Evolutionary conservation across 169 alveolate species (phyloP).

Genomic region (Eimeria sp.): DNA sequence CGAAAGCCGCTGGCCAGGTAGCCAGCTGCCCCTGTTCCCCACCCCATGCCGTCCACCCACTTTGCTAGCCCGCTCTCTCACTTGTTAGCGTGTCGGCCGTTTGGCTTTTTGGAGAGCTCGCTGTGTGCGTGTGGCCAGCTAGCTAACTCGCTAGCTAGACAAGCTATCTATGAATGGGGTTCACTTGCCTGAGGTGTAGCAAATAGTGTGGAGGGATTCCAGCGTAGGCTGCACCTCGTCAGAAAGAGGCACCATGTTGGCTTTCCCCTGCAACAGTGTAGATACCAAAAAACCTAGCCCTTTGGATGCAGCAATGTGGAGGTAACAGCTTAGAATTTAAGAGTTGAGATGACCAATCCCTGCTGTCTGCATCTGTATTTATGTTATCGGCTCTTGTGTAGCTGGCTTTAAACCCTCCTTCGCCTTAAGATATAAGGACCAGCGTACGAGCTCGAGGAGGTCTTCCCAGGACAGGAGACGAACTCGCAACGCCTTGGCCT

Average conservation of each 20-base stretch:
- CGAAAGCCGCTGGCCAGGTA: not conserved
- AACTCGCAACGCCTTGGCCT: conserved; percentile 7
- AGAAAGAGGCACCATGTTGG: conserved; percentile 45
- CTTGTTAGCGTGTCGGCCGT: not conserved
- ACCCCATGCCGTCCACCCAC: not conserved
- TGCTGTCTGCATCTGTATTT: too few relatives aligned
- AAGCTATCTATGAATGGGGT: not conserved
- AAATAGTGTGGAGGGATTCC: conserved; percentile 93
- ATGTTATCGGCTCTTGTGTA: too few relatives aligned
- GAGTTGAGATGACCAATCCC: too few relatives aligned
- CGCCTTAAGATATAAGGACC: not conserved
- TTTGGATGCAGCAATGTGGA: not conserved
- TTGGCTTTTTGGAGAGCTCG: not conserved
- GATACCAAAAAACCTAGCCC: not conserved
- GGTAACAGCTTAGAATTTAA: not conserved
- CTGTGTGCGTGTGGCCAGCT: not conserved
- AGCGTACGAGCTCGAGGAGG: conserved; percentile 28
- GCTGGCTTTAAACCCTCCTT: too few relatives aligned
- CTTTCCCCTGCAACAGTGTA: conserved; percentile 71
- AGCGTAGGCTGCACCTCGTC: conserved; percentile 66
- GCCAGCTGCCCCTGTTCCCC: not conserved
- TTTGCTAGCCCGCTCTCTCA: not conserved
- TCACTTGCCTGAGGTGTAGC: conserved; percentile 97
- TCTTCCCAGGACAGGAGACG: conserved; percentile 39
- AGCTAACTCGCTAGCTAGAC: not conserved